phyloP scores from a whole-genome alignment of 768 basidiomycete species.

The Lactarius hatsudake region DNA sequence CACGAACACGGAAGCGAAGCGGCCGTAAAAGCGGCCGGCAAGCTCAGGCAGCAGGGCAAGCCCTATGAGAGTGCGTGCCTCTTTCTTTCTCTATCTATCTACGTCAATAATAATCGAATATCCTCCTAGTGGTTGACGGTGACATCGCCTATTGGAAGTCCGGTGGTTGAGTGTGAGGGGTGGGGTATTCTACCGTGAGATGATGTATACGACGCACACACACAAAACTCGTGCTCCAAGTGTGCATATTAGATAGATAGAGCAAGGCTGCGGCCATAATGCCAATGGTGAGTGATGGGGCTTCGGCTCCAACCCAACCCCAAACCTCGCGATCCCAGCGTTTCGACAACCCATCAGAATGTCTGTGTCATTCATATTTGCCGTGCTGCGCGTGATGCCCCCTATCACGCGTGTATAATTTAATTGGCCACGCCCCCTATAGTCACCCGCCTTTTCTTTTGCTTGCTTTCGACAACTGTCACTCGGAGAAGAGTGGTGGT shows the following conservation, averaged over 20 bases:
- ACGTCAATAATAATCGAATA: not conserved
- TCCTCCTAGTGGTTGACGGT: slow-evolving; percentile 68
- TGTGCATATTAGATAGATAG: not conserved
- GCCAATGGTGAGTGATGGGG: not conserved
- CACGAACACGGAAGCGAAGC: slow-evolving; percentile 88
- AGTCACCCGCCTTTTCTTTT: no score
- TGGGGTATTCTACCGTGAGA: slow-evolving; percentile 1
- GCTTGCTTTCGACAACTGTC: not conserved
- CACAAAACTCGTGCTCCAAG: not conserved
- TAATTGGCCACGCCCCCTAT: not conserved
- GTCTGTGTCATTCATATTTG: not conserved
- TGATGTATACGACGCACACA: not conserved
- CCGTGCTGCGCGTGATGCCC: not conserved
- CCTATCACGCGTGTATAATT: not conserved
- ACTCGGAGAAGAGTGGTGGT: no score
- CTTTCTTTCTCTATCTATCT: not conserved
- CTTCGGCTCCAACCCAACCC: not conserved
- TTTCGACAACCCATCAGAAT: not conserved
- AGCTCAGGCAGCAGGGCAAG: slow-evolving; percentile 94
- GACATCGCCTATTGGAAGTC: slow-evolving; percentile 93
- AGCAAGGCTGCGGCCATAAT: slow-evolving; percentile 5
- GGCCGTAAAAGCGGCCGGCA: slow-evolving; percentile 92
- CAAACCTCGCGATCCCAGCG: not conserved
- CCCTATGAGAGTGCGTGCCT: slow-evolving; percentile 81
- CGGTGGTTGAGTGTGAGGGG: slow-evolving; percentile 43